A percentile compares a stretch with the other conserved stretches of the same genome.
phyloP scores from a whole-genome alignment of 352 stramenopile genomes.

The Blastocystis sp. region DNA sequence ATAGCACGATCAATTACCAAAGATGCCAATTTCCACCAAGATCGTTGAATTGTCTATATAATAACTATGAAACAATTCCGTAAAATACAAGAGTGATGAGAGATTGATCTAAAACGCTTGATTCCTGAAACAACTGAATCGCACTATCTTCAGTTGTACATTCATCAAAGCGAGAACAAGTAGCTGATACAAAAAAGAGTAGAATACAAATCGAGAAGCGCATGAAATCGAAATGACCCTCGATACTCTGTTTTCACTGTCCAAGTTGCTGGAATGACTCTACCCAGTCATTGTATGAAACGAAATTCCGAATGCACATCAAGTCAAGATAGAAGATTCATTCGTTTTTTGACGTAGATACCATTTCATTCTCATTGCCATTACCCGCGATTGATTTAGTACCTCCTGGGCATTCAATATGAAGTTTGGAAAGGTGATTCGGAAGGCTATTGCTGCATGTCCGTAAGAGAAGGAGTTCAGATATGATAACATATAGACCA shows the following conservation, averaged over 20 bases:
- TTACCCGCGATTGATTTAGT: neutral
- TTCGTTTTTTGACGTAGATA: too few relatives aligned
- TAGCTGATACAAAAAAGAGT: neutral
- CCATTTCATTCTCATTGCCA: neutral
- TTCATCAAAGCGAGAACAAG: neutral
- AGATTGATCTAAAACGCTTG: neutral
- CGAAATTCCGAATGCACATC: neutral
- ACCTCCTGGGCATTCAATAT: conserved; percentile 9
- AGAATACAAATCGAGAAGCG: neutral
- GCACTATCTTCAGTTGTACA: conserved; percentile 14
- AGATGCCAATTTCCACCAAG: conserved; percentile 26
- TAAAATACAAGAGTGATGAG: conserved; percentile 14
- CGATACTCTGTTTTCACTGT: too few relatives aligned
- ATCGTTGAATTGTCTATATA: conserved; percentile 26
- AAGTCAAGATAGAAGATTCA: neutral
- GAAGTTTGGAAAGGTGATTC: conserved; percentile 66
- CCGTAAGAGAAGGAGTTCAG: conserved; percentile 17
- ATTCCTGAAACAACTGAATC: neutral
- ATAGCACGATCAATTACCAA: neutral
- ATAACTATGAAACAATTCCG: neutral
- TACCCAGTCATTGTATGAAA: too few relatives aligned
- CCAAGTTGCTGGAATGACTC: too few relatives aligned
- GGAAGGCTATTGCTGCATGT: conserved; percentile 35
- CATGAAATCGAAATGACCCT: neutral
- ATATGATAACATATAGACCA: neutral